Base-by-base conservation (phyloP, 2,329 filamentous ascomycete species). In the Biscogniauxia sp. region DNA sequence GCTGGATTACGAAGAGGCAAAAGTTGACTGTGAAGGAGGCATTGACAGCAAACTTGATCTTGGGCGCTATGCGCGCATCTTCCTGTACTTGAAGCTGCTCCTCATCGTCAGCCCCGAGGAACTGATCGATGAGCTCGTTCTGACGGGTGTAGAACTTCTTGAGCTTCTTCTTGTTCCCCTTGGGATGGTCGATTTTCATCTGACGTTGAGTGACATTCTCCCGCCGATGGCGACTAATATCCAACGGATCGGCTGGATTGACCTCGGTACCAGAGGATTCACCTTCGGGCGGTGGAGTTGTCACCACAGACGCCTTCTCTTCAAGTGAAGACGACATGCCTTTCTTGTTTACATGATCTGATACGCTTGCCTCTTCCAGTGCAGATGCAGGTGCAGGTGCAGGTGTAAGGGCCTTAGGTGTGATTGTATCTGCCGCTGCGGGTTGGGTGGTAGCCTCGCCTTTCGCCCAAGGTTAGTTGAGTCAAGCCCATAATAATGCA, bases 1-100 rank as follows among this genome's bases (percentile, higher is more conserved):
- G 72, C 74, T 86, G 83, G 61, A 86, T 85, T 69, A 83, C 65
- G 66, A 85, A 85, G 26, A 86, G 75, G 61, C 75, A 84, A 56
- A 83, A 79, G 70, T 84, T 82, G 64, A 81, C 79, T 4, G 70
- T 72, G 63, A 83, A 84, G 51, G 79, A 82, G 11, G 78, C 77
- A 55, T 82, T 80, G 66, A 85, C 79, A 45, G 82, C 82, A 66
- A 85, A 80, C 64, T 80, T 79, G 68, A 84, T 79, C 60, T 78
- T 82, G 4, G 79, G 79, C 6, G 76, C 79, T 68, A 84, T 81
- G 60, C 81, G 78, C 53, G 77, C 68, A 54, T 79, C 78, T 67
- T 86, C 82, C 53, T 83, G 78, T 51, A 80, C 73, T 56, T 80
- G 78, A 45, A 80, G 73, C 2, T 77, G 77, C 72, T 86, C 83